A percentile compares a stretch with the other conserved stretches of the same genome.
Evolutionary conservation across 371 early-diverging fungal genomes (phyloP).

Genomic region (Mucor racemosus): DNA sequence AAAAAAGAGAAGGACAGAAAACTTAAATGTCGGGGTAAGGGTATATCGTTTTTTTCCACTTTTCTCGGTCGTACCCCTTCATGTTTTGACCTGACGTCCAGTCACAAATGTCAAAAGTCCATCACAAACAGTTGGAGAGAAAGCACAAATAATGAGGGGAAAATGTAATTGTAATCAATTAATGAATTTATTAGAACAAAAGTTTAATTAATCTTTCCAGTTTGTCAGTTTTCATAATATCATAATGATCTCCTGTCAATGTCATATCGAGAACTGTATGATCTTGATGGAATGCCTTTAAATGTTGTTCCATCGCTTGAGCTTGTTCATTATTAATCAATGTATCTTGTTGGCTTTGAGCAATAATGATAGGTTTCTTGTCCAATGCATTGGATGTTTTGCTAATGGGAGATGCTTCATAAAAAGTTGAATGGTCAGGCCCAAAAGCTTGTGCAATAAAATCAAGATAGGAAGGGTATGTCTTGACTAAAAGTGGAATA

Average conservation of each 20-base stretch:
- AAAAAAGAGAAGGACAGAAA: background rate
- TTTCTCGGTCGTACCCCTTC: background rate
- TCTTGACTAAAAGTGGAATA: conserved; percentile 61
- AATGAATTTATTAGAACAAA: background rate
- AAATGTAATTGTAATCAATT: too few species aligned
- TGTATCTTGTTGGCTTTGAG: conserved; percentile 73
- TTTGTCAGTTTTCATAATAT: conserved; percentile 49
- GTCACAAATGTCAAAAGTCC: conserved; percentile 6
- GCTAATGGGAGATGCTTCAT: conserved; percentile 54
- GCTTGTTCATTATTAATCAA: conserved; percentile 67
- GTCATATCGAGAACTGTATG: conserved; percentile 45
- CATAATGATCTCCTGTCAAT: conserved; percentile 62
- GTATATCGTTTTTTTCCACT: background rate
- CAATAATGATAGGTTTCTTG: conserved; percentile 58
- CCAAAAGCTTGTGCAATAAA: conserved; percentile 77
- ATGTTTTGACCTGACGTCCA: background rate
- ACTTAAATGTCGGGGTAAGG: conserved; percentile 6
- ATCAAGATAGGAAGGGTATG: conserved; percentile 70
- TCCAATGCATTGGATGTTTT: conserved; percentile 6
- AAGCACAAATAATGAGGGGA: too few species aligned
- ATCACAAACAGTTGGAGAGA: background rate
- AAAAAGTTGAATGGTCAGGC: conserved; percentile 24
- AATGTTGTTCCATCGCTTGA: conserved; percentile 51
- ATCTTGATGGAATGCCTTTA: conserved; percentile 32
- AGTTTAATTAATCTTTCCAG: background rate